Evolutionary conservation across 768 basidiomycete species (phyloP).

Genomic region (Hygrocybe coccinea): DNA sequence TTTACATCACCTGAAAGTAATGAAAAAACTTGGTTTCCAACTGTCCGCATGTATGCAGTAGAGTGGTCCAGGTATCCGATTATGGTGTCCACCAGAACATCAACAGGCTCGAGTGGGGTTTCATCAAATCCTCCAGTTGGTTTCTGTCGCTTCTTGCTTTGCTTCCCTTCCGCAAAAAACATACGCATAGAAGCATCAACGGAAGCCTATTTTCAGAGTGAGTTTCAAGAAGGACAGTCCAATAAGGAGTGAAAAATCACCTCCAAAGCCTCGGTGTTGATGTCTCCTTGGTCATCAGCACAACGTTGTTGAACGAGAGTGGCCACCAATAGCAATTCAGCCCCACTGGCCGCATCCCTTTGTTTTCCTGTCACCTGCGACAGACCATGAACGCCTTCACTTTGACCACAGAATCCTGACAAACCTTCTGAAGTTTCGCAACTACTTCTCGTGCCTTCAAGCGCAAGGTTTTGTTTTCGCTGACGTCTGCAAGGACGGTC

Average conservation of each 20-base stretch:
- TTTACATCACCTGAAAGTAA: constrained; percentile 62
- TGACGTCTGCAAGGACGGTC: constrained; percentile 43
- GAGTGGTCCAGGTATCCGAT: constrained; percentile 86
- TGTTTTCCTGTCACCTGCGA: constrained; percentile 24
- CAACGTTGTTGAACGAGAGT: constrained; percentile 71
- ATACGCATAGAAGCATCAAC: constrained; percentile 55
- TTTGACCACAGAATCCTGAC: background rate
- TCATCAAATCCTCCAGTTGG: constrained; percentile 33
- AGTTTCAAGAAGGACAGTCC: background rate
- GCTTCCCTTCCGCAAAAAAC: constrained; percentile 36
- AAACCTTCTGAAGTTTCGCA: constrained; percentile 43
- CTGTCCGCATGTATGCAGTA: constrained; percentile 70
- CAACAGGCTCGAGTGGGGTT: constrained; percentile 57
- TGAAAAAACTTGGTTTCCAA: constrained; percentile 77
- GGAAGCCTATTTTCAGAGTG: constrained; percentile 42
- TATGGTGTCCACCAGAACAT: constrained; percentile 82
- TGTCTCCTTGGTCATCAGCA: constrained; percentile 48
- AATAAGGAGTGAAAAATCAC: constrained; percentile 32
- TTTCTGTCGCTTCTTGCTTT: constrained; percentile 40
- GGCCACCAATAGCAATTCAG: constrained; percentile 65
- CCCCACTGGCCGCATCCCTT: constrained; percentile 60
- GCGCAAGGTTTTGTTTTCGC: constrained; percentile 48
- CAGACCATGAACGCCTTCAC: background rate
- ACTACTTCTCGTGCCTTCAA: constrained; percentile 41
- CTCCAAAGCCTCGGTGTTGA: constrained; percentile 56